Base-by-base conservation (phyloP, 1,284 basidiomycete genomes). In the Fomitopsis schrenkii region DNA sequence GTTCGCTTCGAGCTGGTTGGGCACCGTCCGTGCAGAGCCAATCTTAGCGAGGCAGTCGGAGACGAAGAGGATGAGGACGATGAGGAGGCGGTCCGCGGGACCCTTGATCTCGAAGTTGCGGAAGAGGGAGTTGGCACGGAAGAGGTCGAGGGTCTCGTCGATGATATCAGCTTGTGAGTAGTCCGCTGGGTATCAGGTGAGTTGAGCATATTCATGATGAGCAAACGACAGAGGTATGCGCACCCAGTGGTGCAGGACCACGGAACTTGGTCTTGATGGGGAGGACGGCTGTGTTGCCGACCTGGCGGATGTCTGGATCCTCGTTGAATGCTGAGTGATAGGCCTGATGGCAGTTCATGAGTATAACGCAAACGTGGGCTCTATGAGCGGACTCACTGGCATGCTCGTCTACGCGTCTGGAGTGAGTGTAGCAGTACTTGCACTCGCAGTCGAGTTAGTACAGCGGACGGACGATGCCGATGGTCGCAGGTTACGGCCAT, bases 21-120 rank as follows among this genome's bases (percentile, higher is more conserved):
- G 90, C 1, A 84, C 79, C 0, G 84, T 83, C 60, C 86, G 85
- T 26, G 84, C 79, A 35, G 79, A 77, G 22, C 93, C 90, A 66
- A 98, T 83, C 78, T 94, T 96, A 55, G 93, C 86, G 58, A 99
- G 87, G 74, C 97, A 99, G 79, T 99, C 97, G 52, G 95, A 98
- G 72, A 98, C 91, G 80, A 93, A 99, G 72, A 99, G 91, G 75
- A 98, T 98, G 69, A 99, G 87, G 76, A 99, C 90, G 80, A 99
- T 99, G 71, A 99, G 84, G 41, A 94, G 87, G 59, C 97, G 89
- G 80, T 99, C 97, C 54, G 96, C 97, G 58, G 94, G 91, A 30
- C 97, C 94, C 78, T 98, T 98, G 86, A 99, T 99, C 81, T 99
- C 97, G 74, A 99, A 99, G 81, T 99, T 99, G 72, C 97, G 91